A percentile compares a stretch with the other conserved stretches of the same genome.
Evolutionary conservation across 2,329 filamentous ascomycete species (phyloP).

Genomic region (Tympanopsis confertula): DNA sequence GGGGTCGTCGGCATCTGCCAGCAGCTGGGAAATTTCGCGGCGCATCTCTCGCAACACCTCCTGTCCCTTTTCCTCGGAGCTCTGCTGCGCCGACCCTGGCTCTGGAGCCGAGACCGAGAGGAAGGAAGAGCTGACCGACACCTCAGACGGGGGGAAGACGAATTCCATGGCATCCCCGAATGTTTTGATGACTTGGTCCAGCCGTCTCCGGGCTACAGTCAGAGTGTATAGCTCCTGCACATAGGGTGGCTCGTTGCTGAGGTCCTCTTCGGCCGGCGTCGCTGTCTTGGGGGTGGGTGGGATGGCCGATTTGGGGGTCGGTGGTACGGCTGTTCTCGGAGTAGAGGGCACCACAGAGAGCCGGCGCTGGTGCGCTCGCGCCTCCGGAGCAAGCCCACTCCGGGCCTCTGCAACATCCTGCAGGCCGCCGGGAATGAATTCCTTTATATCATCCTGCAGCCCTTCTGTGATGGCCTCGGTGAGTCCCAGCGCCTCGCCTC

Average conservation of each 20-base stretch:
- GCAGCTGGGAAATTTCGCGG: slow-evolving; percentile 58
- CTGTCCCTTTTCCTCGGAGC: slow-evolving; percentile 76
- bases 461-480: slow-evolving; percentile 67
- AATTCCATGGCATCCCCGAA: slow-evolving; percentile 97
- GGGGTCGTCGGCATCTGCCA: slow-evolving; percentile 46
- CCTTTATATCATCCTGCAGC: slow-evolving; percentile 58
- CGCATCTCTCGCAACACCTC: slow-evolving; percentile 62
- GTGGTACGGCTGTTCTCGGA: neutral
- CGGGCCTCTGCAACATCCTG: slow-evolving; percentile 14
- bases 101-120: slow-evolving; percentile 83
- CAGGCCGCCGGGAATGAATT: slow-evolving; percentile 52
- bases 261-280: slow-evolving; percentile 6
- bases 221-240: slow-evolving; percentile 73
- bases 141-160: slow-evolving; percentile 76
- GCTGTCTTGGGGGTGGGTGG: slow-evolving; percentile 8
- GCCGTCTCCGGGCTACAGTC: slow-evolving; percentile 67
- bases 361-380: too few relatives aligned
- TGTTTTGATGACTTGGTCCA: slow-evolving; percentile 79
- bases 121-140: slow-evolving; percentile 74
- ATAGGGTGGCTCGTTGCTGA: slow-evolving; percentile 45
- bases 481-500: slow-evolving; percentile 76
- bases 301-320: neutral
- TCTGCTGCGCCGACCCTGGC: slow-evolving; percentile 50
- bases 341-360: neutral
- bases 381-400: too few relatives aligned